phyloP scores from a whole-genome alignment of 257 asterid genomes.

The Leonotis leonurus region DNA sequence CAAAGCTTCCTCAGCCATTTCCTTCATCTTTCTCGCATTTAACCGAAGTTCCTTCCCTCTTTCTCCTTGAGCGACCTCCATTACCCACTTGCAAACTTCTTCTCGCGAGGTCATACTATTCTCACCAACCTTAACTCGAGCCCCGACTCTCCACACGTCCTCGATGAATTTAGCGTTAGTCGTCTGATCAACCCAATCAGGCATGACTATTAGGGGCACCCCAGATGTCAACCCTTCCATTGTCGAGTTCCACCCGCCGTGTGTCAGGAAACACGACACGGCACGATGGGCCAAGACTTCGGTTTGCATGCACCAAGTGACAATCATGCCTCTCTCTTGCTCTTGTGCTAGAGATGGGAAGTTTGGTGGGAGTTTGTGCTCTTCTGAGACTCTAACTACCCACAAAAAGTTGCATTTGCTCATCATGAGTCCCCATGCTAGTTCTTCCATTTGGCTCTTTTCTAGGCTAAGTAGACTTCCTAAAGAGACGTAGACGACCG shows the following conservation, averaged over 20 bases:
- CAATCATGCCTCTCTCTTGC: conserved; percentile 17
- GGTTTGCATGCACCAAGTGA: conserved; percentile 36
- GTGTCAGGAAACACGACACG: conserved; percentile 32
- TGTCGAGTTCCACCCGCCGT: conserved; percentile 40
- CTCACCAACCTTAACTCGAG: conserved; percentile 2
- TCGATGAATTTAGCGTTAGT: conserved; percentile 21
- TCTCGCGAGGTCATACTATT: conserved; percentile 13
- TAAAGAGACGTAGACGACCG: conserved; percentile 23
- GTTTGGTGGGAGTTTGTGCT: conserved; percentile 19
- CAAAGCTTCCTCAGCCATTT: conserved; percentile 19
- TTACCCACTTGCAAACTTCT: conserved; percentile 6
- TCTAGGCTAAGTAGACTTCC: conserved; percentile 15
- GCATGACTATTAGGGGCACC: conserved; percentile 24
- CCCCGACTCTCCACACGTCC: conserved; percentile 31
- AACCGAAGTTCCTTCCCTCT: conserved; percentile 12
- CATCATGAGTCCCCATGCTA: conserved; percentile 21
- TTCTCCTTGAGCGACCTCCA: conserved; percentile 13
- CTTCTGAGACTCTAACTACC: conserved; percentile 33
- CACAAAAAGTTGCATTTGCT: conserved; percentile 21
- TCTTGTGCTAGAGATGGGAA: conserved; percentile 6
- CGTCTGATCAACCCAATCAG: conserved; percentile 22
- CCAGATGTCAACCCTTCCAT: conserved; percentile 29
- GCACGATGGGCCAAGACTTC: conserved; percentile 30
- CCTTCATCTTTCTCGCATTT: conserved; percentile 11
- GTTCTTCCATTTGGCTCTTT: conserved; percentile 28